A percentile compares a stretch with the other conserved stretches of the same genome.
These are phyloP conservation scores for Phytophthora sansomeana DNA, from an alignment of 352 stramenopile species.

Conservation along the genomic window DNA sequence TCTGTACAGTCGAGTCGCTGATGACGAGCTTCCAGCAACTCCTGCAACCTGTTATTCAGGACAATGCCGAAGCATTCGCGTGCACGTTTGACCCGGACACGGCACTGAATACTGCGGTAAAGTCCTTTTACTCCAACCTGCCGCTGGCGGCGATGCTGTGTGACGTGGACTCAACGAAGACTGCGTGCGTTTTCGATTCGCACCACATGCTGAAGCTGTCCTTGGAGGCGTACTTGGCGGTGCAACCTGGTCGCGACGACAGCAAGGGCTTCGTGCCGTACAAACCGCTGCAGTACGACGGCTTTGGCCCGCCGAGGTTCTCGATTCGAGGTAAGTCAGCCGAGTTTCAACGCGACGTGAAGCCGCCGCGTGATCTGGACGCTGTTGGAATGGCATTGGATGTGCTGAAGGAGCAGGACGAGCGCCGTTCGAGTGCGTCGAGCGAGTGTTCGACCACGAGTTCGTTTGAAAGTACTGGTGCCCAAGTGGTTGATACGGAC, in stretches of 20 bases:
- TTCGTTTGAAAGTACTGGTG: not conserved
- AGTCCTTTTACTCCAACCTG: conserved; percentile 75
- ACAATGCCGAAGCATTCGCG: conserved; percentile 47
- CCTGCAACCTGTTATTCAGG: conserved; percentile 41
- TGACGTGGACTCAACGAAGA: conserved; percentile 41
- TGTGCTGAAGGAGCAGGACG: conserved; percentile 19
- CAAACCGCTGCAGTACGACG: conserved; percentile 40
- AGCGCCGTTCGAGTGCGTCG: conserved; percentile 10
- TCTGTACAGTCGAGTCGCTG: conserved; percentile 69
- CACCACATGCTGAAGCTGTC: conserved; percentile 40
- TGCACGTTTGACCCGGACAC: conserved; percentile 61
- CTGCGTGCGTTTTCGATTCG: conserved; percentile 49
- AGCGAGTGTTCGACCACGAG: conserved; percentile 1
- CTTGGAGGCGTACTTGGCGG: conserved; percentile 40
- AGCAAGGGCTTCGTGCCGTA: conserved; percentile 39
- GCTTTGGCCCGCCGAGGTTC: conserved; percentile 25
- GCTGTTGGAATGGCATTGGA: conserved; percentile 20
- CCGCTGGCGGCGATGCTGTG: conserved; percentile 85
- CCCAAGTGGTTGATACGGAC: conserved; percentile 3
- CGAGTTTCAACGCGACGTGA: conserved; percentile 21
- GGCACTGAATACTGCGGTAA: conserved; percentile 66
- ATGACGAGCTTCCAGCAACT: conserved; percentile 66
- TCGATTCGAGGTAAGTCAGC: conserved; percentile 29
- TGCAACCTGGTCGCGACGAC: conserved; percentile 32
- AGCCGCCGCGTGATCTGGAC: conserved; percentile 21